Evolutionary conservation across 2,329 filamentous ascomycete species (phyloP), one percentile per base, ranked within the genome.

Genomic region (Cladosporium phlei): DNA sequence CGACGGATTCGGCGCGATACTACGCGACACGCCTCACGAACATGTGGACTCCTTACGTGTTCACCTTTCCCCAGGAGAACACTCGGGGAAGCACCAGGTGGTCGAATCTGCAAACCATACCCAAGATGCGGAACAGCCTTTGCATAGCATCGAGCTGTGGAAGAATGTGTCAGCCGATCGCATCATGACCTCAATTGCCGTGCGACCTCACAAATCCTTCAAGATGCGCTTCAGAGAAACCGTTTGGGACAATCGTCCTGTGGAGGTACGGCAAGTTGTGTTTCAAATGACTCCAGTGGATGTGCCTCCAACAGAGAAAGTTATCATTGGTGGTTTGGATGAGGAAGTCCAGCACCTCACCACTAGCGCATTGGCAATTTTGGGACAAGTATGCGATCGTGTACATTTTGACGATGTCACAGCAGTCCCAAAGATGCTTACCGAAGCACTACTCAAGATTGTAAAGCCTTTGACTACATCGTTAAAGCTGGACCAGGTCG

Each of bases 371-470:
- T 24, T 14, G 2, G 12, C 22, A 4, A 25, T 33, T 10, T 10
- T 46, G 3, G 17, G 22, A 10, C 17, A 32, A 10, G 19, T 46
- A 5, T 46, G 33, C 17, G 43, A 32, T 22, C 17, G 14, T 12
- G 43, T 46, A 6, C 22, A 46, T 16, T 45, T 47, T 43, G 29
- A 44, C 4, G 30, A 25, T 11, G n/a, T 27, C 3, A 8, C 19
- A 19, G 20, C 17, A 3, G 42, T 39, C 6, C 39, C 33, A 10
- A 19, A 32, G 9, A 39, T 32, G n/a, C 28, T 53, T 22, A 51
- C 39, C 11, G 39, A 49, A 40, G 48, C 44, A 49, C 25, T 52
- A 21, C 39, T 49, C 19, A 25, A 47, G 45, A 38, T 70, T 69
- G 52, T 66, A 12, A 12, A 27, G 10, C 25, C 33, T 16, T 32